Conservation (phyloP, 164 flowering plant species). For the Nymphaea thermarum region DNA sequence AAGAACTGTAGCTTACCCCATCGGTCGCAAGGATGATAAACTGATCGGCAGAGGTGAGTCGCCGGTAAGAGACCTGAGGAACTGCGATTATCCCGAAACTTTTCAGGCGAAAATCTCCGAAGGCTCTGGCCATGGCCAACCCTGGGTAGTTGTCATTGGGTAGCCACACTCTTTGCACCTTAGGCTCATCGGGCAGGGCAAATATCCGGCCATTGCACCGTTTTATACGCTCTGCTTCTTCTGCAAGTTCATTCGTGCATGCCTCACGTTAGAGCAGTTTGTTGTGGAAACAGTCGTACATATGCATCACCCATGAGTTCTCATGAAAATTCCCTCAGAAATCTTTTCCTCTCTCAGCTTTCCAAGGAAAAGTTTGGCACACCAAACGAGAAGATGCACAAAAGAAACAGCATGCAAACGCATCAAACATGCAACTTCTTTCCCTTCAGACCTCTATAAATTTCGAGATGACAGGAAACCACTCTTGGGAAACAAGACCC, state of each 20-base stretch:
- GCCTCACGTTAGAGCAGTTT: too few species aligned
- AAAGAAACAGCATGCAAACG: too few species aligned
- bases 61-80: conserved; percentile 47
- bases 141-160: conserved; percentile 61
- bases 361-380: too few species aligned
- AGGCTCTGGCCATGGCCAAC: conserved; percentile 74
- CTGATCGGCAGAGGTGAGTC: conserved; percentile 33
- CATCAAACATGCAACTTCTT: too few species aligned
- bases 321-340: too few species aligned
- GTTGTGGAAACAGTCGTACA: too few species aligned
- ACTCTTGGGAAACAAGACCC: too few species aligned
- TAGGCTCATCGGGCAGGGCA: conserved; percentile 45
- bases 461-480: too few species aligned
- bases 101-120: conserved; percentile 70
- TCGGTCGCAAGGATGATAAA: conserved; percentile 75
- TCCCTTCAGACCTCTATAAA: too few species aligned
- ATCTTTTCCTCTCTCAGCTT: too few species aligned
- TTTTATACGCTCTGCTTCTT: conserved; percentile 70
- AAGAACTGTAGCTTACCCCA: conserved; percentile 34
- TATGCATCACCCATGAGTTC: too few species aligned
- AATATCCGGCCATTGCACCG: conserved; percentile 50
- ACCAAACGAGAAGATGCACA: too few species aligned
- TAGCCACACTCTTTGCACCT: conserved; percentile 67
- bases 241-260: conserved; percentile 18
- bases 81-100: conserved; percentile 48